phyloP scores from a whole-genome alignment of 2,329 filamentous ascomycete genomes.

The Claviceps africana region DNA sequence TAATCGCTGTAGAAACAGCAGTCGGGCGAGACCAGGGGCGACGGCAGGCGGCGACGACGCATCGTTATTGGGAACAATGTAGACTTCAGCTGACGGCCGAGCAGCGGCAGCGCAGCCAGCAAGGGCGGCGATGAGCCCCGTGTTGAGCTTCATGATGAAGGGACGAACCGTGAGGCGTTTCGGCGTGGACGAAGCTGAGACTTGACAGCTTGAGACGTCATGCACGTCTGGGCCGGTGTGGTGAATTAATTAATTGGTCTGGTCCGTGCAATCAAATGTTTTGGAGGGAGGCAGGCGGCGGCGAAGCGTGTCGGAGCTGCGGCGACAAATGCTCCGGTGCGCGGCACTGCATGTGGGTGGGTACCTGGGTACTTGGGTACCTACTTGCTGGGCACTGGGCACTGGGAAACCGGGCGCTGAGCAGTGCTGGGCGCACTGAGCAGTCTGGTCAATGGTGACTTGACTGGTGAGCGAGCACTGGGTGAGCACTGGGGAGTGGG shows the following conservation, averaged over 20 bases:
- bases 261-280: neutral
- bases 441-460: no score
- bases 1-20: slow-evolving; percentile 45
- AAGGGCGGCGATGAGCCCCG: slow-evolving; percentile 25
- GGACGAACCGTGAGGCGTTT: slow-evolving; percentile 18
- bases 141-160: slow-evolving; percentile 28
- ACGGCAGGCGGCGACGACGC: slow-evolving; percentile 26
- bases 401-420: neutral
- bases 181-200: slow-evolving; percentile 10
- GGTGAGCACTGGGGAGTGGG: no score
- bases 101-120: slow-evolving; percentile 25
- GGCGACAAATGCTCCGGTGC: slow-evolving; percentile 6
- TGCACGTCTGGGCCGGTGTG: slow-evolving; percentile 9
- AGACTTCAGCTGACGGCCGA: slow-evolving; percentile 35
- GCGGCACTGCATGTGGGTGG: neutral
- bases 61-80: slow-evolving; percentile 29
- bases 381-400: neutral
- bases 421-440: no score
- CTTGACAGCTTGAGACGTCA: slow-evolving; percentile 15
- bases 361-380: neutral
- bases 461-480: no score
- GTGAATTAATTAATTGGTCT: neutral
- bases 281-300: neutral
- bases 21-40: slow-evolving; percentile 39
- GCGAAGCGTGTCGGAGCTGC: slow-evolving; percentile 3